Evolutionary conservation across 768 basidiomycete genomes (phyloP).

Genomic region (Multifurca ochricompacta): DNA sequence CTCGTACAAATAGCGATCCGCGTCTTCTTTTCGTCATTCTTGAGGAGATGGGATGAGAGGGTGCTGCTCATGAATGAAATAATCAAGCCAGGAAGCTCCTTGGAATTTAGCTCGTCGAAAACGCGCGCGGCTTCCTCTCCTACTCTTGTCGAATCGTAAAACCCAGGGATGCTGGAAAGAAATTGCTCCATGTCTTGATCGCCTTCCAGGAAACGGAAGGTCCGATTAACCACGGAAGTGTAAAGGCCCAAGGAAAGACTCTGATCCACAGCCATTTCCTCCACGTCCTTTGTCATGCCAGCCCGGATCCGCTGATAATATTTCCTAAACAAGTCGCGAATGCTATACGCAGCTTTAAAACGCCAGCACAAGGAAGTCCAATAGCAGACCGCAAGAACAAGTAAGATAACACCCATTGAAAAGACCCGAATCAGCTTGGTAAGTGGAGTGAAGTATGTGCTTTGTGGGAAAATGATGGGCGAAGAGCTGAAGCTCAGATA

Average conservation of each 20-base stretch:
- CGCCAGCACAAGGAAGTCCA: no score
- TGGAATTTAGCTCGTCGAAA: not conserved
- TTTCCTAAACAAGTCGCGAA: not conserved
- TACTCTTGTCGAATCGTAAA: slow-evolving; percentile 6
- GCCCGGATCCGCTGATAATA: not conserved
- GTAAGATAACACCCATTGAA: no score
- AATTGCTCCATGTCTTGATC: slow-evolving; percentile 9
- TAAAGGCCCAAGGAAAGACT: not conserved
- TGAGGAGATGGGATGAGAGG: not conserved
- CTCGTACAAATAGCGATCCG: not conserved
- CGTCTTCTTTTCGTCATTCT: not conserved
- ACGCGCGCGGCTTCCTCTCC: not conserved
- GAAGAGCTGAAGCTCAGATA: not conserved
- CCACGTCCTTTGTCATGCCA: not conserved
- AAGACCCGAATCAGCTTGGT: no score
- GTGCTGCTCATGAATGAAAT: slow-evolving; percentile 2
- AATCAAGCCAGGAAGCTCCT: not conserved
- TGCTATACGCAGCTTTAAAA: no score
- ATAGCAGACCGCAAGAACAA: no score
- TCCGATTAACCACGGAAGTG: not conserved
- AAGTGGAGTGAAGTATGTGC: not conserved
- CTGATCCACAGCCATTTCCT: not conserved
- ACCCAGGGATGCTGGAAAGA: not conserved
- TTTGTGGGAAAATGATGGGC: not conserved
- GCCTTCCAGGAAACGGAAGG: not conserved